These are phyloP conservation scores for Schizothecium vesticola DNA, from an alignment of 495 filamentous ascomycete species.

Conservation along the genomic window DNA sequence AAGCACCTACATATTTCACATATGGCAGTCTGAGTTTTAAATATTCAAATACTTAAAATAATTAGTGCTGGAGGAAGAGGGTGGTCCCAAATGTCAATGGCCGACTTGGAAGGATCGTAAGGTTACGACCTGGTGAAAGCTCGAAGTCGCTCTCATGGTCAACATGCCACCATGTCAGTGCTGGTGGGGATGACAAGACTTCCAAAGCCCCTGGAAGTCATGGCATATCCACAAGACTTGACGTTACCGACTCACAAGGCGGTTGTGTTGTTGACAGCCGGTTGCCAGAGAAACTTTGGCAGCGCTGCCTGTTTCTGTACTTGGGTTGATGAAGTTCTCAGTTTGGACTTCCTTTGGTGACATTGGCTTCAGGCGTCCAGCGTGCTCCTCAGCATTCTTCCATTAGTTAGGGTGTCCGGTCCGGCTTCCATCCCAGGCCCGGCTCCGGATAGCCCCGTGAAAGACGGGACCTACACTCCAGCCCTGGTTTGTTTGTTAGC, in stretches of 20 bases:
- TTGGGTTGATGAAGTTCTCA: not conserved
- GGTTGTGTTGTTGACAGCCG: not conserved
- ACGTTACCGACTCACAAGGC: not conserved
- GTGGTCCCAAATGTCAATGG: not conserved
- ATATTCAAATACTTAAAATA: not conserved
- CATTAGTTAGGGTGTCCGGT: not conserved
- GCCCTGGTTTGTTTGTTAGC: too few relatives aligned
- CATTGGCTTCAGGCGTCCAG: not conserved
- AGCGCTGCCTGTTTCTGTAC: not conserved
- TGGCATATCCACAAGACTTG: not conserved
- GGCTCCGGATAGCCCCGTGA: not conserved
- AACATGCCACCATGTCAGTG: not conserved
- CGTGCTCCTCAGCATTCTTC: not conserved
- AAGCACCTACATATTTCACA: not conserved
- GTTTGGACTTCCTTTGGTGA: not conserved
- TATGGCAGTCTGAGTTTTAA: not conserved
- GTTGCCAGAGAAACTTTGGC: not conserved
- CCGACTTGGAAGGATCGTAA: not conserved
- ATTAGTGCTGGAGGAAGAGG: too few relatives aligned
- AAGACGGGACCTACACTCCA: too few relatives aligned
- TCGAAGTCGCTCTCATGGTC: not conserved
- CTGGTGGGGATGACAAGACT: not conserved
- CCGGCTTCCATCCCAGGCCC: not conserved
- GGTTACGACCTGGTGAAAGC: too few relatives aligned
- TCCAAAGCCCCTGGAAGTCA: not conserved